These are phyloP conservation scores for Geotrichum europaeum DNA, from an alignment of 1,139 yeast genomes.

Conservation along the genomic window DNA sequence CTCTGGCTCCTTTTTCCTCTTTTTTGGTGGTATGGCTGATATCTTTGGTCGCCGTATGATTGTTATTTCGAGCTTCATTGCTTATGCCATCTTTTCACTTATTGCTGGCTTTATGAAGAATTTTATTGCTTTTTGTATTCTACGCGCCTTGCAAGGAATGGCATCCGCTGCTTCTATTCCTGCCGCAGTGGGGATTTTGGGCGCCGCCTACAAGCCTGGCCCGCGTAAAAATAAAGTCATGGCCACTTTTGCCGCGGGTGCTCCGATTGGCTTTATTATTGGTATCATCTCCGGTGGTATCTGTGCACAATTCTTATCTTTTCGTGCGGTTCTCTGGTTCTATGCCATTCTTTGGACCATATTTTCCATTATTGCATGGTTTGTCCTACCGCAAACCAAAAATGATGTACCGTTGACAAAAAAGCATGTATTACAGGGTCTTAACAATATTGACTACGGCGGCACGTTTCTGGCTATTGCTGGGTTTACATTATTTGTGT, in stretches of 20 bases:
- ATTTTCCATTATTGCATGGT: conserved; percentile 29
- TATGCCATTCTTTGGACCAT: conserved; percentile 36
- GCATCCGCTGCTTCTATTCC: conserved; percentile 41
- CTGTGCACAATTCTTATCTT: conserved; percentile 36
- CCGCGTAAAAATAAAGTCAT: conserved; percentile 39
- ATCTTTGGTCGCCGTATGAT: conserved; percentile 40
- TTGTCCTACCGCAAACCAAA: conserved; percentile 31
- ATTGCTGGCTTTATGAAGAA: conserved; percentile 40
- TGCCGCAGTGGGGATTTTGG: conserved; percentile 42
- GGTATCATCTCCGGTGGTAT: conserved; percentile 42
- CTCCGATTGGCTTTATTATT: conserved; percentile 42
- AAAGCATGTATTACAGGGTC: conserved; percentile 19
- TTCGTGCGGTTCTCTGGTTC: conserved; percentile 41
- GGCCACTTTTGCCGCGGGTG: conserved; percentile 43
- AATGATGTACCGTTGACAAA: conserved; percentile 24
- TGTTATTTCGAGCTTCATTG: conserved; percentile 33
- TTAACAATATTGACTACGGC: conserved; percentile 35
- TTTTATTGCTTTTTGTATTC: conserved; percentile 35
- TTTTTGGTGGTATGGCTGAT: conserved; percentile 44
- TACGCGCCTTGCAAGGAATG: conserved; percentile 42
- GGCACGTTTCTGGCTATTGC: conserved; percentile 39
- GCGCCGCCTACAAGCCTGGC: conserved; percentile 37
- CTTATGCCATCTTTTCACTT: conserved; percentile 36
- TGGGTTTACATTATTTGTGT: conserved; percentile 40
- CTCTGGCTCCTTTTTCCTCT: conserved; percentile 39